Evolutionary conservation across 352 stramenopile genomes (phyloP).

Genomic region (Globisporangium paroecandrum): DNA sequence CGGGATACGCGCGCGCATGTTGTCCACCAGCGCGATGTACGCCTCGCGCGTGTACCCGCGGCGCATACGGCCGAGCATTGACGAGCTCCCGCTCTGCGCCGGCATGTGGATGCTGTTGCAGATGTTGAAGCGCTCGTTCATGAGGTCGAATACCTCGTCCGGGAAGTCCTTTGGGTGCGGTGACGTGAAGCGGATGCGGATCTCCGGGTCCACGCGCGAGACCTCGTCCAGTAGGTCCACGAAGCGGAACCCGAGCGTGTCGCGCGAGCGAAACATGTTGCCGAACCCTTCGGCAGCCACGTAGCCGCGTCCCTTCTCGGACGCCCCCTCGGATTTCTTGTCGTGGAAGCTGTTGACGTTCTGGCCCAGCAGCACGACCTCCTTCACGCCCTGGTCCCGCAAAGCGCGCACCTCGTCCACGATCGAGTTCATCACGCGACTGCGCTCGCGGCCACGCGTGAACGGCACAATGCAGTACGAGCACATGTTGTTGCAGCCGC

Average conservation of each 20-base stretch:
- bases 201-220: constrained; percentile 90
- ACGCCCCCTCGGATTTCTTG: constrained; percentile 69
- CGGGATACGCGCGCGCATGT: constrained; percentile 84
- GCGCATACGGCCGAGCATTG: constrained; percentile 90
- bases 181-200: constrained; percentile 98
- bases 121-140: constrained; percentile 93
- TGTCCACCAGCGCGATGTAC: constrained; percentile 95
- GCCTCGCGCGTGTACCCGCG: constrained; percentile 95
- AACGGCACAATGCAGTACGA: constrained; percentile 99
- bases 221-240: constrained; percentile 95
- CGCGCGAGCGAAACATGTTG: constrained; percentile 91
- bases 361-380: constrained; percentile 98
- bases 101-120: constrained; percentile 98
- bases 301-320: constrained; percentile 68
- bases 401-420: constrained; percentile 92
- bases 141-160: constrained; percentile 87
- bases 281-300: constrained; percentile 90
- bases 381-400: constrained; percentile 92
- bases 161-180: constrained; percentile 99
- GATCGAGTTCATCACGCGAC: constrained; percentile 90
- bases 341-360: constrained; percentile 99
- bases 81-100: constrained; percentile 94
- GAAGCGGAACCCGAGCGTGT: constrained; percentile 94
- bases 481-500: constrained; percentile 99
- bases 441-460: constrained; percentile 95